phyloP scores from a whole-genome alignment of 1,139 yeast genomes.

The Hanseniaspora gamundiae region DNA sequence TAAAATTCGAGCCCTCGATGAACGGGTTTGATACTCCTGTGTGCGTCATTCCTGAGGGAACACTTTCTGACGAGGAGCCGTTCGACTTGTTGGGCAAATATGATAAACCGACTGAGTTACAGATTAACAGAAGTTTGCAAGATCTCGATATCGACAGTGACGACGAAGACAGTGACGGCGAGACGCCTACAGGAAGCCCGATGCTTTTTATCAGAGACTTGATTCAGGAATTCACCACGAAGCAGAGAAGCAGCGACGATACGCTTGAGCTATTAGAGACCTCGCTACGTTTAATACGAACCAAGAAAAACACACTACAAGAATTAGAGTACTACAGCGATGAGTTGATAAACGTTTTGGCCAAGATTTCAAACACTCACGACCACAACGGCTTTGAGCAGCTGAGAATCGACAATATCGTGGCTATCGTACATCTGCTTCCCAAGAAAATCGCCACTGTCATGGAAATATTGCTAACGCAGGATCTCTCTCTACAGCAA shows the following conservation, averaged over 20 bases:
- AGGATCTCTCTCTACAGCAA: conserved; percentile 60
- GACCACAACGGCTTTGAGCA: conserved; percentile 45
- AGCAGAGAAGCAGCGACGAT: conserved; percentile 10
- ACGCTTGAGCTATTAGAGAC: conserved; percentile 16
- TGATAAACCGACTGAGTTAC: too few species aligned
- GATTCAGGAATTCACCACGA: conserved; percentile 16
- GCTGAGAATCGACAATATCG: conserved; percentile 41
- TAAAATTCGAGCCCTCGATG: conserved; percentile 15
- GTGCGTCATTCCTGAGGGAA: too few species aligned
- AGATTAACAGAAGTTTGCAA: too few species aligned
- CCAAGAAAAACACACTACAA: conserved; percentile 23
- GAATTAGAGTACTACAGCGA: conserved; percentile 34
- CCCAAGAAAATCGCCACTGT: conserved; percentile 32
- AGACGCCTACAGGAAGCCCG: conserved; percentile 4
- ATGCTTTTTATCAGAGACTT: conserved; percentile 28
- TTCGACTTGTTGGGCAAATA: neutral
- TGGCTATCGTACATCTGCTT: conserved; percentile 40
- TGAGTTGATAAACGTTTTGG: conserved; percentile 32
- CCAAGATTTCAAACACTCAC: conserved; percentile 36
- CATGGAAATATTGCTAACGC: conserved; percentile 36
- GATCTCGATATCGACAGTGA: conserved; percentile 13
- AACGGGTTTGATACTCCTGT: neutral
- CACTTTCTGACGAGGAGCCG: neutral
- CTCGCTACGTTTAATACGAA: conserved; percentile 25
- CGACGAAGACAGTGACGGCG: conserved; percentile 10